Evolutionary conservation across 768 basidiomycete genomes (phyloP), one percentile per base, ranked within the genome.

Genomic region (Termitomyces eurrhizus): DNA sequence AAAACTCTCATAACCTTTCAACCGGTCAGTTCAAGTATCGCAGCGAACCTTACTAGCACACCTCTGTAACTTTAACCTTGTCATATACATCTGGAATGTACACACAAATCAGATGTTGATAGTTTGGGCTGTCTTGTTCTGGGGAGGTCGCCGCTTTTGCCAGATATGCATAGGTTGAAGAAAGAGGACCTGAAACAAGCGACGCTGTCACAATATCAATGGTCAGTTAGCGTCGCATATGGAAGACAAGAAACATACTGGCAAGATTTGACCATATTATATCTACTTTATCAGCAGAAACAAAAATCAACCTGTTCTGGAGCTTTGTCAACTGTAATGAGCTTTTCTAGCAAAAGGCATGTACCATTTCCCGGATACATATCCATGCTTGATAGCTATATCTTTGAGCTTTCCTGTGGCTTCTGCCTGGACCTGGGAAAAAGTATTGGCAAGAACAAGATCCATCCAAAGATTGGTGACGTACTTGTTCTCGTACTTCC

Each of bases 41-140:
- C 39, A 33, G 53, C 53, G 59, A 18, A 67, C 52, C 4, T 42
- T 50, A 16, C 42, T 35, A 44, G 21, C 42, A 33, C 62, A 86
- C 88, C 68, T 83, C 78, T 8, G 77, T 81, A 4, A 87, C 84
- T 44, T 74, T 75, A 36, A 74, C 75, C 68, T 86, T 85, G 70
- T 91, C 82, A 68, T 85, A 89, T 14, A 89, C 83, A 68, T 92
- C 75, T 4, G 89, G 88, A 21, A 91, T 68, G 65, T 90, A 91
- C 16, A 92, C 64, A 65, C 88, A 90, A 35, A 92, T 82, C 32
- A 90, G 71, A 67, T 90, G 89, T 64, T 84, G 84, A 55, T 83
- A 71, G 37, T 82, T 77, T 21, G 81, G 68, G 16, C 61, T 75
- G 52, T 83, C 80, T 49, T 73, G 70, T 54, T 74, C 70, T 0